A percentile compares a stretch with the other conserved stretches of the same genome.
These are phyloP conservation scores for Saturnispora halmiae DNA, from an alignment of 805 yeast species.

Conservation along the genomic window DNA sequence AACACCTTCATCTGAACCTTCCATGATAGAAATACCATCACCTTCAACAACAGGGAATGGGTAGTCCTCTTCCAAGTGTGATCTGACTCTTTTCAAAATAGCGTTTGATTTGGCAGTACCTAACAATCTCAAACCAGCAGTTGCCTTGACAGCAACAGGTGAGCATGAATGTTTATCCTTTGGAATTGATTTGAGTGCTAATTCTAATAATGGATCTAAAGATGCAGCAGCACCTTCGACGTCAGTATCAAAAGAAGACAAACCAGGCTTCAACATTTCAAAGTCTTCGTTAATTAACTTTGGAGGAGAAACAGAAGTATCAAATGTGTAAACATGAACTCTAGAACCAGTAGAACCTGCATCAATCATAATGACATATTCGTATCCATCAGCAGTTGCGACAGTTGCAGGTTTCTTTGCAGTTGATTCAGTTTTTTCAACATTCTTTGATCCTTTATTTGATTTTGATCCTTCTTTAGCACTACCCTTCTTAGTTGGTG, in stretches of 20 bases:
- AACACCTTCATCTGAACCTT: slow-evolving; percentile 95
- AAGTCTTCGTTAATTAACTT: slow-evolving; percentile 69
- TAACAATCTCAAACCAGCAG: slow-evolving; percentile 87
- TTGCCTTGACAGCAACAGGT: slow-evolving; percentile 94
- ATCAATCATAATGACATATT: slow-evolving; percentile 88
- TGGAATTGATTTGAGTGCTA: slow-evolving; percentile 76
- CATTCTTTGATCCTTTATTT: background rate
- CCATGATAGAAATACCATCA: slow-evolving; percentile 88
- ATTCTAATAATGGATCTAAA: slow-evolving; percentile 67
- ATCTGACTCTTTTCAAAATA: slow-evolving; percentile 68
- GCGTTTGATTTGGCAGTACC: slow-evolving; percentile 66
- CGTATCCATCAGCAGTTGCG: slow-evolving; percentile 26
- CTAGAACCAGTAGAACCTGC: slow-evolving; percentile 98
- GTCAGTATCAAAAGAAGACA: slow-evolving; percentile 76
- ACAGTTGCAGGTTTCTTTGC: slow-evolving; percentile 1
- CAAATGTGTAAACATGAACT: slow-evolving; percentile 87
- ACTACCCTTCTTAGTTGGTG: slow-evolving; percentile 1
- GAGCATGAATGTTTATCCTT: slow-evolving; percentile 64
- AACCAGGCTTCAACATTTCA: slow-evolving; percentile 86
- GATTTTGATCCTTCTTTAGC: too few relatives aligned
- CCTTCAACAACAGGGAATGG: slow-evolving; percentile 89
- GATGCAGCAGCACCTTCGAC: slow-evolving; percentile 82
- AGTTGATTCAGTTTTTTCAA: background rate
- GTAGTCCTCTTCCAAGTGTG: slow-evolving; percentile 65
- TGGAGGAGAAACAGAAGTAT: slow-evolving; percentile 81